A percentile compares a stretch with the other conserved stretches of the same genome.
Conservation (phyloP, 148 eudicot genomes). For the Cornus florida region DNA sequence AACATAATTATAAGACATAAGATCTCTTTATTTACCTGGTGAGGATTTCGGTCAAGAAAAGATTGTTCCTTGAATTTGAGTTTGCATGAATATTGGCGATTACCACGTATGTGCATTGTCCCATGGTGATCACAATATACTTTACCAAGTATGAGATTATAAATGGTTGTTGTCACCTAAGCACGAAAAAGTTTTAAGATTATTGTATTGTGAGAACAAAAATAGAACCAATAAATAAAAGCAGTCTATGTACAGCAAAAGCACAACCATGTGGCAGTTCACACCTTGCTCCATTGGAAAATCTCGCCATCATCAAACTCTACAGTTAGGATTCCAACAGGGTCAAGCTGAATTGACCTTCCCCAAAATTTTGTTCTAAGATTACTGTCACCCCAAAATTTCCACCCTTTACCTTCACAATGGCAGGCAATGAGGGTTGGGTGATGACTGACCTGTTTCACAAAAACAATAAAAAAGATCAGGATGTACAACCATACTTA, state of each 20-base stretch:
- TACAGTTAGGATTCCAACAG: slow-evolving; percentile 74
- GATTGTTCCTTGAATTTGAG: slow-evolving; percentile 93
- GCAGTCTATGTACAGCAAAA: neutral
- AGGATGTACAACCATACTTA: slow-evolving; percentile 1
- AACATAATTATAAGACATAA: neutral
- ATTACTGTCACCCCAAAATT: slow-evolving; percentile 92
- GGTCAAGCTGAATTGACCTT: slow-evolving; percentile 94
- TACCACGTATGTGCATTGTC: slow-evolving; percentile 78
- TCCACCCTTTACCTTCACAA: slow-evolving; percentile 96
- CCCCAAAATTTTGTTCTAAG: slow-evolving; percentile 96
- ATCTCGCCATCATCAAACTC: slow-evolving; percentile 92
- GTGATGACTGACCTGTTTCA: slow-evolving; percentile 83
- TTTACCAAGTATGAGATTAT: slow-evolving; percentile 87
- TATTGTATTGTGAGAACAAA: neutral
- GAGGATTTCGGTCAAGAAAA: slow-evolving; percentile 82
- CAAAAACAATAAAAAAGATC: slow-evolving; percentile 14
- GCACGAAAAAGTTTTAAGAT: neutral
- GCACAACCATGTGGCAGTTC: neutral
- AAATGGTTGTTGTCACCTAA: slow-evolving; percentile 91
- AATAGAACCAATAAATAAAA: neutral
- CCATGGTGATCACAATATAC: slow-evolving; percentile 92
- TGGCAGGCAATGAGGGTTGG: slow-evolving; percentile 94
- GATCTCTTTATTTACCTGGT: slow-evolving; percentile 53
- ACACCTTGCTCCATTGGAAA: slow-evolving; percentile 97
- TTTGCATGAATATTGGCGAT: slow-evolving; percentile 77